These are phyloP conservation scores for Penicillium canescens DNA, from an alignment of 495 filamentous ascomycete species.

Conservation along the genomic window DNA sequence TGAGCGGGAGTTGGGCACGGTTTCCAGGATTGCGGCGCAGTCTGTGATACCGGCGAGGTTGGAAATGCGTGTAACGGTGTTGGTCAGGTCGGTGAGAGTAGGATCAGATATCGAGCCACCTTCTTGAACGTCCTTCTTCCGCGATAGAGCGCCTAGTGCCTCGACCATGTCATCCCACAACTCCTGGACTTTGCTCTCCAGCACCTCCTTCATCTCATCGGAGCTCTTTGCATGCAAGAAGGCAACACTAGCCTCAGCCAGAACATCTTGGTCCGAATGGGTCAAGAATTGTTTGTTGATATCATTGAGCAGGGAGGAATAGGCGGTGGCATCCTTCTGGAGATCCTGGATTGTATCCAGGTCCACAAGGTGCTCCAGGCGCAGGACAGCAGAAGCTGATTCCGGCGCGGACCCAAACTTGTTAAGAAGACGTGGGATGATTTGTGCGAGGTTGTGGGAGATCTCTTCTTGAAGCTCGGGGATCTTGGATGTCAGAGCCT, in stretches of 20 bases:
- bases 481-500: slow-evolving; percentile 59
- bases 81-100: slow-evolving; percentile 68
- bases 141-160: slow-evolving; percentile 64
- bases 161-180: slow-evolving; percentile 84
- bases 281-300: slow-evolving; percentile 91
- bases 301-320: slow-evolving; percentile 81
- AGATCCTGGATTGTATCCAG: slow-evolving; percentile 87
- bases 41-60: slow-evolving; percentile 81
- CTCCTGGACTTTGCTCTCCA: slow-evolving; percentile 73
- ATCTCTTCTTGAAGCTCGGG: slow-evolving; percentile 69
- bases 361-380: slow-evolving; percentile 84
- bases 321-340: slow-evolving; percentile 79
- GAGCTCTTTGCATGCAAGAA: slow-evolving; percentile 82
- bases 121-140: slow-evolving; percentile 62
- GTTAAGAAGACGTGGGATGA: slow-evolving; percentile 82
- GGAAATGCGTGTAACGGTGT: slow-evolving; percentile 79
- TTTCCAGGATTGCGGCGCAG: slow-evolving; percentile 71
- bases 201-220: slow-evolving; percentile 82
- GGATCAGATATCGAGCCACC: slow-evolving; percentile 60
- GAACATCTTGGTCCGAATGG: slow-evolving; percentile 79
- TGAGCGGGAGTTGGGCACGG: slow-evolving; percentile 38
- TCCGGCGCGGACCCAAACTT: slow-evolving; percentile 90
- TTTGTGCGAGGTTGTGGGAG: slow-evolving; percentile 68
- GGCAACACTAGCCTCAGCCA: slow-evolving; percentile 80
- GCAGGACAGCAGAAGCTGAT: slow-evolving; percentile 79